Conservation (phyloP, 140 eudicot genomes). For the Flaveria floridana region DNA sequence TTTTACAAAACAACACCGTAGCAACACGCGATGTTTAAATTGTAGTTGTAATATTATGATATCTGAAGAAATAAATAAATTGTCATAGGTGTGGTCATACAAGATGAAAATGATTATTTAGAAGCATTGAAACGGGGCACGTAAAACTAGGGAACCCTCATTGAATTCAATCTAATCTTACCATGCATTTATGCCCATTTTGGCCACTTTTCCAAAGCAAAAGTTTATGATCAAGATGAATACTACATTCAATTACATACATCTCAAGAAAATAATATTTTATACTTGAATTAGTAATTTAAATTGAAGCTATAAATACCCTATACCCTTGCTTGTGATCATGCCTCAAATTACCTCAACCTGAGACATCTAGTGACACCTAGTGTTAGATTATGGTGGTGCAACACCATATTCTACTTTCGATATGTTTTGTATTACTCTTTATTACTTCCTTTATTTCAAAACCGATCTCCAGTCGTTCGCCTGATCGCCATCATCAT, state of each 20-base stretch:
- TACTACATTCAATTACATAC: neutral
- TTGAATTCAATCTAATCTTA: constrained; percentile 1
- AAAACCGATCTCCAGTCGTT: constrained; percentile 22
- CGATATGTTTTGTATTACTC: constrained; percentile 25
- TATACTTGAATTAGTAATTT: neutral
- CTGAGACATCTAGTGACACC: neutral
- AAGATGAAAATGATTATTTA: no score
- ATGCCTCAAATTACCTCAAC: neutral
- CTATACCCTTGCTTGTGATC: constrained; percentile 4
- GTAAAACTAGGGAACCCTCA: constrained; percentile 5
- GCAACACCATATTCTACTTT: constrained; percentile 16
- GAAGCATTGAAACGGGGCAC: constrained; percentile 1
- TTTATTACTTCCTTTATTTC: constrained; percentile 26
- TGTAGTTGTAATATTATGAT: no score
- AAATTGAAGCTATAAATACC: neutral
- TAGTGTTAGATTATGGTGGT: constrained; percentile 11
- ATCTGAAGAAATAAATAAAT: no score
- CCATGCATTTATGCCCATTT: constrained; percentile 13
- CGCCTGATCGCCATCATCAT: neutral
- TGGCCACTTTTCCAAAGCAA: constrained; percentile 13
- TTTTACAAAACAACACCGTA: no score
- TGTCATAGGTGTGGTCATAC: neutral
- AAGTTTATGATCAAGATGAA: neutral
- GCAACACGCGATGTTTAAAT: no score
- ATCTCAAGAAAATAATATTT: neutral